Percentiles rank a stretch among this genome's conserved stretches.
These are phyloP conservation scores for Jacaranda copaia DNA, from an alignment of 257 asterid species.

Conservation along the genomic window DNA sequence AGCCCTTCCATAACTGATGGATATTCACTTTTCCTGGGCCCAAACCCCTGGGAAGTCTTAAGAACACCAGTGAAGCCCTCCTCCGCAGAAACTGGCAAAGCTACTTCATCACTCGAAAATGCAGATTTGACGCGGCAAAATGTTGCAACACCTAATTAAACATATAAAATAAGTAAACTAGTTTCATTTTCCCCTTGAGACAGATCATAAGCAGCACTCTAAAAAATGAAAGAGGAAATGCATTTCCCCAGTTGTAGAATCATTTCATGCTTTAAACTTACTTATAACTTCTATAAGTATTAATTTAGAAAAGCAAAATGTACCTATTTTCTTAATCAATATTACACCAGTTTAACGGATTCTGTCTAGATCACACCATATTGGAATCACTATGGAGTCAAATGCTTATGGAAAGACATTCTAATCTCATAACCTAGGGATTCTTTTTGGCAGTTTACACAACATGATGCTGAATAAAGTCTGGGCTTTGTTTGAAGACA, in stretches of 20 bases:
- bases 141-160: slow-evolving; percentile 85
- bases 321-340: not conserved
- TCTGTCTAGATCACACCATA: not conserved
- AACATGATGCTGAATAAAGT: slow-evolving; percentile 1
- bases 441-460: not conserved
- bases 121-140: slow-evolving; percentile 91
- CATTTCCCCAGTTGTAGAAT: not conserved
- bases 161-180: slow-evolving; percentile 26
- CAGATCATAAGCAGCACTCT: slow-evolving; percentile 1
- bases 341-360: not conserved
- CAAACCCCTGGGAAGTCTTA: slow-evolving; percentile 50
- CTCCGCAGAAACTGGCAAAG: slow-evolving; percentile 85
- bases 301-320: not conserved
- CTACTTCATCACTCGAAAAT: slow-evolving; percentile 75
- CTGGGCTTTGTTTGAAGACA: not conserved
- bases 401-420: not conserved
- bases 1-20: slow-evolving; percentile 57
- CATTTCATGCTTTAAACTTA: not conserved
- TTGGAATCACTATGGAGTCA: not conserved
- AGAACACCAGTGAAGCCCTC: slow-evolving; percentile 94
- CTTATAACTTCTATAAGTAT: not conserved
- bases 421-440: not conserved
- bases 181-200: slow-evolving; percentile 2
- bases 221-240: not conserved
- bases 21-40: slow-evolving; percentile 54